Evolutionary conservation across 148 eudicot genomes (phyloP).

Genomic region (Amaranthus hypochondriacus): DNA sequence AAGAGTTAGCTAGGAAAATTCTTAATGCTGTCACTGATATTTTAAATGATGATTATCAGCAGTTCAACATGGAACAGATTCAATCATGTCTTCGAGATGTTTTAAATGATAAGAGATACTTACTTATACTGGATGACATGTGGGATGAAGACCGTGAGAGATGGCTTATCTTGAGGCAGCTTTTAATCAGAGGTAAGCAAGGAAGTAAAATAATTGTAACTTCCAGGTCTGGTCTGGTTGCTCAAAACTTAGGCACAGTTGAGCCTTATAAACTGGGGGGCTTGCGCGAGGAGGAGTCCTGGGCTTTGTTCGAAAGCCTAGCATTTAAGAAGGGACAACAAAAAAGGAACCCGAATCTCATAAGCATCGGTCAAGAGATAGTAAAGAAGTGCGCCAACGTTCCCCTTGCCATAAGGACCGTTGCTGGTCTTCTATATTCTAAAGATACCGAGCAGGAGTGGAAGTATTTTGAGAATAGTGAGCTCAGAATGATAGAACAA

Average conservation of each 20-base stretch:
- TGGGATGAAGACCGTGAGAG: constrained; percentile 2
- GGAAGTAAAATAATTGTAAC: constrained; percentile 18
- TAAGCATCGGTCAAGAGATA: constrained; percentile 5
- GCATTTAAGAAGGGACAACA: constrained; percentile 14
- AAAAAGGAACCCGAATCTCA: background rate
- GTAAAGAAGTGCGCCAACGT: constrained; percentile 4
- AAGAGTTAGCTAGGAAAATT: constrained; percentile 2
- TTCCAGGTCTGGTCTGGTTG: constrained; percentile 1
- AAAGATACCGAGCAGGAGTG: constrained; percentile 5
- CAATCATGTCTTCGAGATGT: background rate
- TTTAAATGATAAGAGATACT: background rate
- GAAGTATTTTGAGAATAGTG: background rate
- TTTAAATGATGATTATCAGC: background rate
- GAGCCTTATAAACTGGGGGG: constrained; percentile 1
- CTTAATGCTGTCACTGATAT: background rate
- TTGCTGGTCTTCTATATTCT: constrained; percentile 11
- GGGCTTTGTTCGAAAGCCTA: constrained; percentile 1
- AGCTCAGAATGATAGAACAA: constrained; percentile 7
- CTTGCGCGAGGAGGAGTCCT: constrained; percentile 6
- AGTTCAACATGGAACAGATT: background rate
- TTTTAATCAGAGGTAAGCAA: background rate
- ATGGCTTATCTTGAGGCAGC: background rate
- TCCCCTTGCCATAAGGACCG: constrained; percentile 4
- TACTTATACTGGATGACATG: constrained; percentile 13
- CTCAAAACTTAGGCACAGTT: background rate